Conservation (phyloP, 1,284 basidiomycete species). For the Leccinum solheimii region DNA sequence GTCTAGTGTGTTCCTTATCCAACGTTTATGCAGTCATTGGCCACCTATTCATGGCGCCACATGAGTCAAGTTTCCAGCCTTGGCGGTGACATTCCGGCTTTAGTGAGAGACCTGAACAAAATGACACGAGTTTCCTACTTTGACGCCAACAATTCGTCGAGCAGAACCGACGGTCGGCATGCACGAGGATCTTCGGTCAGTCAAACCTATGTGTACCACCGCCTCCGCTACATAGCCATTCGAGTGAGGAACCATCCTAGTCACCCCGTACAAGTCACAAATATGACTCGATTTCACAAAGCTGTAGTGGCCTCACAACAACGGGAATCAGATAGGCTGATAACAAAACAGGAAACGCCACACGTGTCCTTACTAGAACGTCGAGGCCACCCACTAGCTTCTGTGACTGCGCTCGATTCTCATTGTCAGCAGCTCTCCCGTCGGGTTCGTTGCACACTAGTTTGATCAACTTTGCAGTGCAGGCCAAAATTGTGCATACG, state of each 20-base stretch:
- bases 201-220: neutral
- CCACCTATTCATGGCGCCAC: neutral
- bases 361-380: neutral
- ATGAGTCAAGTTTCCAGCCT: constrained; percentile 8
- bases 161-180: neutral
- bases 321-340: neutral
- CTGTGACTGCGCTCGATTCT: neutral
- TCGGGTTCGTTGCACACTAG: neutral
- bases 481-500: constrained; percentile 8
- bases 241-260: neutral
- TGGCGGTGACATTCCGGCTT: neutral
- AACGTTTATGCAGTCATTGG: neutral
- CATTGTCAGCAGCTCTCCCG: constrained; percentile 1
- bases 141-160: neutral
- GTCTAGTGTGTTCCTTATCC: constrained; percentile 10
- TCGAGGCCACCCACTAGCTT: constrained; percentile 1
- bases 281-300: neutral
- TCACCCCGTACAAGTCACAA: neutral
- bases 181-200: neutral
- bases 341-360: constrained; percentile 4
- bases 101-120: neutral
- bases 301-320: neutral
- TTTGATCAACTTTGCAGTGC: constrained; percentile 8
- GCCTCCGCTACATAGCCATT: neutral
- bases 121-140: neutral